These are phyloP conservation scores for Lindgomyces ingoldianus DNA, from an alignment of 495 filamentous ascomycete genomes.

Conservation along the genomic window DNA sequence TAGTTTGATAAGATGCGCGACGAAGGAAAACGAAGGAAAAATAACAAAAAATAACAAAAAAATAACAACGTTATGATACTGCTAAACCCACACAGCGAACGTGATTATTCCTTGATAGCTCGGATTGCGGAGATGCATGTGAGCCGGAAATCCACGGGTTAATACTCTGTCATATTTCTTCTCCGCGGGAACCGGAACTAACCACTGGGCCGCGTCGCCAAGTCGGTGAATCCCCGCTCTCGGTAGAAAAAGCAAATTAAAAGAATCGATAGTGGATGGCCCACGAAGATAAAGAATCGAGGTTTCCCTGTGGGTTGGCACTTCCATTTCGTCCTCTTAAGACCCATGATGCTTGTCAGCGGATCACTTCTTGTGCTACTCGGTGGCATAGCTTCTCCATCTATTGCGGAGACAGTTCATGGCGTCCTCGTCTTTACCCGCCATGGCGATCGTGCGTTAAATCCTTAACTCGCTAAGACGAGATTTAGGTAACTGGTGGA, in stretches of 20 bases:
- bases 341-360: constrained; percentile 4
- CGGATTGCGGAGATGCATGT: neutral
- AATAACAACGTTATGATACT: neutral
- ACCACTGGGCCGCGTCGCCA: neutral
- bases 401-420: constrained; percentile 5
- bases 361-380: constrained; percentile 2
- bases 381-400: neutral
- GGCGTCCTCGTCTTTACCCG: constrained; percentile 9
- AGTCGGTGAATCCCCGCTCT: neutral
- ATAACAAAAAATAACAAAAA: too few species aligned
- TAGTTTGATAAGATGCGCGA: neutral
- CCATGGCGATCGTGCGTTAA: constrained; percentile 17
- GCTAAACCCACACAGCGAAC: neutral
- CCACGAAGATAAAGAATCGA: constrained; percentile 3
- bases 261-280: neutral
- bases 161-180: constrained; percentile 5
- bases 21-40: neutral
- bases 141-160: constrained; percentile 2
- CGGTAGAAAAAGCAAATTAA: constrained; percentile 1
- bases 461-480: neutral
- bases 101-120: neutral
- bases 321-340: constrained; percentile 5
- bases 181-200: neutral
- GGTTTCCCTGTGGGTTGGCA: constrained; percentile 2
- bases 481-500: constrained; percentile 1